Evolutionary conservation across 2,329 filamentous ascomycete genomes (phyloP), one percentile per base, ranked within the genome.

Genomic region (Penicillium sp.): DNA sequence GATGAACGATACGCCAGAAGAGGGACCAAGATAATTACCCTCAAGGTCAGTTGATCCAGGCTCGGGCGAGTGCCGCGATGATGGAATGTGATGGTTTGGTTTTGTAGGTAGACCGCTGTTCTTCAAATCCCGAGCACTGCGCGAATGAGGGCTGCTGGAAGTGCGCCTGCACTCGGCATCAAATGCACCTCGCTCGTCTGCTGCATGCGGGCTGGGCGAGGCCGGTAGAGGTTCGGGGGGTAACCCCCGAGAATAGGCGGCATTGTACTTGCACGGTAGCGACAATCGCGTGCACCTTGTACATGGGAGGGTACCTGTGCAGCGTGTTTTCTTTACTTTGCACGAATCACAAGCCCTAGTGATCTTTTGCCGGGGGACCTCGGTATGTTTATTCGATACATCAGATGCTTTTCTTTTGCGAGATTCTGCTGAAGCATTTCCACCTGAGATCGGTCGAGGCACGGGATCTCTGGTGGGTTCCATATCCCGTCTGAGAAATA

Each of bases 1-100:
- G 76, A 90, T 71, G 73, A 87, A 78, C 61, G 82, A 74, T 63
- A 80, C 67, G 41, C 78, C 65, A 65, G 82, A 77, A 4, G 81
- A 79, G 13, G 79, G 77, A 9, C 82, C 82, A n/a, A 82, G 73
- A 56, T 82, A 81, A 48, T 84, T 80, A 1, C 80, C 81, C 57
- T 81, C 77, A 10, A 82, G 77, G 55, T 82, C 80, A 1, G 79
- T 76, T 18, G 75, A 73, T 5, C 72, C 75, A 4, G 75, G 73
- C 45, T 77, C 79, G 1, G 77, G 80, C 1, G 79, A 83, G 41
- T 67, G 67, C 13, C 67, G 68, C 24, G 61, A 52, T 2, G 66
- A 68, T 10, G 58, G 42, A 29, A 57, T 57, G 18, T 60, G 60
- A 10, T 46, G 42, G 43, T 9, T 48, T 7, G 34, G 36, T 14